Evolutionary conservation across 148 eudicot species (phyloP).

Genomic region (Nepenthes mirabilis): DNA sequence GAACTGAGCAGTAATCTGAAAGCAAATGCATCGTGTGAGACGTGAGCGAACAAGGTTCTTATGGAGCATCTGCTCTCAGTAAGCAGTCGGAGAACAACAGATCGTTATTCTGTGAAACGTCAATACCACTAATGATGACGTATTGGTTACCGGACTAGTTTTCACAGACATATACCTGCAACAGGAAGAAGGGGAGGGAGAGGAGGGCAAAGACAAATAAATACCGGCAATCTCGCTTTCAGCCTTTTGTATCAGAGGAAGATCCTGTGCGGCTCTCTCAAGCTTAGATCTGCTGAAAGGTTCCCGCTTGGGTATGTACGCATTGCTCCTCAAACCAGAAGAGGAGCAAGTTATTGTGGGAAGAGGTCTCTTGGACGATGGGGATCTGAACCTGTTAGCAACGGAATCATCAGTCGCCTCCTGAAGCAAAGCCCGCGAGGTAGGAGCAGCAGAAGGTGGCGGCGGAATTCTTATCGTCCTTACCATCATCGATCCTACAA

Average conservation of each 20-base stretch:
- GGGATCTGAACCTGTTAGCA: constrained; percentile 2
- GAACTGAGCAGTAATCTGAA: constrained; percentile 66
- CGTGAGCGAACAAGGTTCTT: too few species aligned
- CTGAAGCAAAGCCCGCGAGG: constrained; percentile 5
- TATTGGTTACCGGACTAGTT: too few species aligned
- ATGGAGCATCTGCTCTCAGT: too few species aligned
- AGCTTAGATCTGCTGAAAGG: constrained; percentile 63
- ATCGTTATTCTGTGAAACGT: too few species aligned
- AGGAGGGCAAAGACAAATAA: not conserved
- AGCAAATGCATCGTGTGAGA: too few species aligned
- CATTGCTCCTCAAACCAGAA: constrained; percentile 25
- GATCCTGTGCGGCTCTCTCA: constrained; percentile 45
- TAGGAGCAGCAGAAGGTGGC: constrained; percentile 5
- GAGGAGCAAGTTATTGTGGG: constrained; percentile 1
- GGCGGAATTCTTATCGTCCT: constrained; percentile 12
- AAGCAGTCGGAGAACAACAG: too few species aligned
- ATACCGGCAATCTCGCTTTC: constrained; percentile 55
- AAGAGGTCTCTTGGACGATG: constrained; percentile 5
- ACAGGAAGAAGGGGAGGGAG: too few species aligned
- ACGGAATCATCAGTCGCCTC: constrained; percentile 8
- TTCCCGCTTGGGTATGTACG: constrained; percentile 52
- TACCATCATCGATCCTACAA: constrained; percentile 12
- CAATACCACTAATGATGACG: too few species aligned
- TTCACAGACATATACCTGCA: too few species aligned
- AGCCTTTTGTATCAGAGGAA: constrained; percentile 61